A percentile compares a stretch with the other conserved stretches of the same genome.
These are phyloP conservation scores for Quercus engelmannii DNA, from an alignment of 306 rosid species.

Conservation along the genomic window DNA sequence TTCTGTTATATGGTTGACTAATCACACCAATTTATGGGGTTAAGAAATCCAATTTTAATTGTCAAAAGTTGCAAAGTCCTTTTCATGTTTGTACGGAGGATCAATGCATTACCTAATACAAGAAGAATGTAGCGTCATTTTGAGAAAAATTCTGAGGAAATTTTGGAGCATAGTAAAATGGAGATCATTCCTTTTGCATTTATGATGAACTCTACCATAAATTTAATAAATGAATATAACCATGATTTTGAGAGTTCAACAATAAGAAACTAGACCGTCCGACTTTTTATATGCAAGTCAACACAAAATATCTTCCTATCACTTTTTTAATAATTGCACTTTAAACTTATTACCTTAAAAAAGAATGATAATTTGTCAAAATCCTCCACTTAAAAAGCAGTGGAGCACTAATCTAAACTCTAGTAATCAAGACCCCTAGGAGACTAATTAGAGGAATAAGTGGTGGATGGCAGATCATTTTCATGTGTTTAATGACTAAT, in stretches of 20 bases:
- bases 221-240: no score
- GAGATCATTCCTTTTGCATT: fast-evolving
- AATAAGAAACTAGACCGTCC: not conserved
- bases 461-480: not conserved
- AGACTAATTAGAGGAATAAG: not conserved
- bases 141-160: fast-evolving
- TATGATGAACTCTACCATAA: no score
- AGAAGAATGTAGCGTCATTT: no score
- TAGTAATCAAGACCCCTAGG: not conserved
- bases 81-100: no score
- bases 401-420: constrained; percentile 10
- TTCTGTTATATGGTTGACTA: not conserved
- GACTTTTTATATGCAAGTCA: no score
- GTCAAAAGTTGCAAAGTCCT: no score
- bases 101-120: no score
- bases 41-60: no score
- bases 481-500: no score
- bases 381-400: constrained; percentile 7
- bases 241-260: no score
- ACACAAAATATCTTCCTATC: no score
- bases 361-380: not conserved
- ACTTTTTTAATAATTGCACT: not conserved
- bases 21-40: not conserved
- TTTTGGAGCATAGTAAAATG: no score
- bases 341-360: not conserved